Percentiles rank a stretch among this genome's conserved stretches.
These are phyloP conservation scores for Saitozyma sp. DNA, from an alignment of 768 basidiomycete species.

Conservation along the genomic window DNA sequence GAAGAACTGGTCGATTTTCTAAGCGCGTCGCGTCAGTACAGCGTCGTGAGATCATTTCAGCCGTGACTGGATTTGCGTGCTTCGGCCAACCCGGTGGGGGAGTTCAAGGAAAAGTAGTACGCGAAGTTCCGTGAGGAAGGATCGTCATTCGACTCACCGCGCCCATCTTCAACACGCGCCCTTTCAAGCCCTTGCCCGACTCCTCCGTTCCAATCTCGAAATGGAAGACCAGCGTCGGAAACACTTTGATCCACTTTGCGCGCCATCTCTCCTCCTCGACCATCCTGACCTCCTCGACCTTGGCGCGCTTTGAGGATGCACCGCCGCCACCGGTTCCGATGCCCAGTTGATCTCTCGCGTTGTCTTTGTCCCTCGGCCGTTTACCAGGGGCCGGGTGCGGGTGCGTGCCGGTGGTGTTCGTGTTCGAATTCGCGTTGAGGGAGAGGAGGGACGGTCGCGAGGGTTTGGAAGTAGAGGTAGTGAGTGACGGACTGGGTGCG, in stretches of 20 bases:
- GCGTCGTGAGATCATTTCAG: background rate
- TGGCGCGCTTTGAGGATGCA: background rate
- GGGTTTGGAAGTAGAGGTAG: background rate
- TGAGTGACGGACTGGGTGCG: background rate
- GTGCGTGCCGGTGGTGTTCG: background rate
- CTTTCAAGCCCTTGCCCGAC: constrained; percentile 56
- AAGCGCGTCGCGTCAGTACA: background rate
- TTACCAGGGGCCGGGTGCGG: background rate
- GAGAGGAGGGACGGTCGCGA: background rate
- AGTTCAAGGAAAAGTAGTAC: too few species aligned
- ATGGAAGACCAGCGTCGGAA: constrained; percentile 80
- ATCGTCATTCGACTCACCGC: constrained; percentile 66
- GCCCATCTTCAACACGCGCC: constrained; percentile 67
- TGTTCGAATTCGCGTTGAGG: background rate
- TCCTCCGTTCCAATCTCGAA: constrained; percentile 65
- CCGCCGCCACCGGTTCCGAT: too few species aligned
- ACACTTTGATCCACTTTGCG: constrained; percentile 78
- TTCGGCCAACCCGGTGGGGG: too few species aligned
- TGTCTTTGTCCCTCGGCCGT: background rate
- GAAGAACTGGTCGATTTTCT: constrained; percentile 88
- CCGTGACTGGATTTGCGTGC: too few species aligned
- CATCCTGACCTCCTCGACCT: constrained; percentile 13
- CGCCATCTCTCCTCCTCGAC: constrained; percentile 65
- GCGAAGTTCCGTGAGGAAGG: too few species aligned
- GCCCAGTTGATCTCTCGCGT: too few species aligned